Percentiles rank a stretch among this genome's conserved stretches.
phyloP scores from a whole-genome alignment of 331 rosid species.

The Pyracantha coccinea region DNA sequence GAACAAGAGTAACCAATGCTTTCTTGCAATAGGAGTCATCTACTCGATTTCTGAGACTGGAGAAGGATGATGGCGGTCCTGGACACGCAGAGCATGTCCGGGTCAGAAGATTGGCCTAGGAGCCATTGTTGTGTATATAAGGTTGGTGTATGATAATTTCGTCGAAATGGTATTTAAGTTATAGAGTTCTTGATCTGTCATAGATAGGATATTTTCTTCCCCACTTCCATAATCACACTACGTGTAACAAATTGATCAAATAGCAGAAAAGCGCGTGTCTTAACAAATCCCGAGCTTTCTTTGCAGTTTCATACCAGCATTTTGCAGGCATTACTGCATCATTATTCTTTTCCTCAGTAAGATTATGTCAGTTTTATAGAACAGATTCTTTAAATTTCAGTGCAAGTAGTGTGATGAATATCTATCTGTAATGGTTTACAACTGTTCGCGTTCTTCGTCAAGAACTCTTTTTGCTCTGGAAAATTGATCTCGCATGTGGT shows the following conservation, averaged over 20 bases:
- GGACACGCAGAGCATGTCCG: conserved; percentile 9
- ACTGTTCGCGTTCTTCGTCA: not conserved
- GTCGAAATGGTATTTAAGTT: conserved; percentile 37
- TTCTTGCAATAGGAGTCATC: not conserved
- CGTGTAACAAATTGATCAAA: conserved; percentile 11
- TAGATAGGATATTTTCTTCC: conserved; percentile 2
- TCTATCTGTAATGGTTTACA: not conserved
- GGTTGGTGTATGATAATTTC: conserved; percentile 36
- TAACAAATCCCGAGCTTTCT: not conserved
- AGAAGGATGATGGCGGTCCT: conserved; percentile 17
- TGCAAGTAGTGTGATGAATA: conserved; percentile 6
- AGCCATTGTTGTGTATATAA: conserved; percentile 55
- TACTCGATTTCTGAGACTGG: conserved; percentile 13
- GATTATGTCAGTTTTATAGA: not conserved
- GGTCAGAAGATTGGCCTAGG: conserved; percentile 18
- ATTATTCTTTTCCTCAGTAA: conserved; percentile 1
- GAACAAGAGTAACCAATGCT: not conserved
- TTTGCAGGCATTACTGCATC: conserved; percentile 16
- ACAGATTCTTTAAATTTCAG: not conserved
- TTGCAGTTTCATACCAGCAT: not conserved
- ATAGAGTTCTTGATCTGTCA: conserved; percentile 17
- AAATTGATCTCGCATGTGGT: not conserved
- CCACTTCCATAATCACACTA: conserved; percentile 7
- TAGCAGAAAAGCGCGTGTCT: not conserved
- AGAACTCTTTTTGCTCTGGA: not conserved